Evolutionary conservation across 768 basidiomycete species (phyloP), one percentile per base, ranked within the genome.

Genomic region (Amylocystis lapponica): DNA sequence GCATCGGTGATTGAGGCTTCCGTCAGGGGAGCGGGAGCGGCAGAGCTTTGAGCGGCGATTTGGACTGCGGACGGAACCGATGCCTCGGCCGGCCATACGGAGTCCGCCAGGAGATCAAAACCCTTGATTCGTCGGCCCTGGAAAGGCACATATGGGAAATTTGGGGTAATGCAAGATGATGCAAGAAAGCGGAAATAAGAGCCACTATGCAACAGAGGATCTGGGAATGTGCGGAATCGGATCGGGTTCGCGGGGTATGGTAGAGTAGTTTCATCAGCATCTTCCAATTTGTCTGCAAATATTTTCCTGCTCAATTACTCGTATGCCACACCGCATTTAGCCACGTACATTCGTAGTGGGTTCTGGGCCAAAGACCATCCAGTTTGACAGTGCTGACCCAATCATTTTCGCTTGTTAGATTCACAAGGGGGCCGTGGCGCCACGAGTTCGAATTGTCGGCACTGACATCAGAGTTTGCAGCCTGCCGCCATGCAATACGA

Each of bases 221-320:
- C 86, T 3, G 86, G 85, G 63, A 83, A 85, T 7, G 86, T 90
- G 45, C 66, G 76, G 67, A 90, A 88, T 17, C 60, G 59, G 35
- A 84, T 71, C 6, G 81, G 76, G 5, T 54, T 52, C 12, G 52
- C 39, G 13, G 78, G 76, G 57, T 73, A 75, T n/a, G 72, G 70
- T 26, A 80, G 66, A 45, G 69, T 36, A 3, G 71, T 70, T 30
- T 62, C 58, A 48, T 80, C 74, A 22, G 56, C 36, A 39, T 60
- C 47, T 30, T 66, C 52, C 56, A 72, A 52, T 25, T 61, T 65
- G 61, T 80, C 78, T 79, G 20, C 2, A 12, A 31, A 21, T 19
- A 30, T 23, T 17, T n/a, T 9, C 19, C 29, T 9, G 29, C 29
- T 19, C 30, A 17, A 32, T 8, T 10, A 10, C n/a, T 20, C 11